phyloP scores from a whole-genome alignment of 1,139 yeast genomes.

The Nakaseomyces nivariensis region DNA sequence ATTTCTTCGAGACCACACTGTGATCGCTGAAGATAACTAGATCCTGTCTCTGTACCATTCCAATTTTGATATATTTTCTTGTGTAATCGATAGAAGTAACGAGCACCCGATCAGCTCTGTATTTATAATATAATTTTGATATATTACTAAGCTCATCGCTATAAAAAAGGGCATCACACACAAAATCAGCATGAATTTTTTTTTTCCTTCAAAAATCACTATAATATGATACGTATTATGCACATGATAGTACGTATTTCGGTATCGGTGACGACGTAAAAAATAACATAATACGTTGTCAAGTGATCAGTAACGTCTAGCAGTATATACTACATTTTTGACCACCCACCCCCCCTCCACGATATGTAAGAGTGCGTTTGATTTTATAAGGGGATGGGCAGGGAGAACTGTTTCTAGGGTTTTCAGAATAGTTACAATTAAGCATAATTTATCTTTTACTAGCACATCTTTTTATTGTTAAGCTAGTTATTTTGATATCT shows the following conservation, averaged over 20 bases:
- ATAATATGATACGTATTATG: not conserved
- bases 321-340: no score
- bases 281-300: no score
- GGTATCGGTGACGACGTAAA: not conserved
- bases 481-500: no score
- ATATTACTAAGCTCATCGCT: constrained; percentile 5
- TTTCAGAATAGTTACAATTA: no score
- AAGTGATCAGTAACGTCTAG: no score
- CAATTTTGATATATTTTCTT: not conserved
- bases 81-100: no score
- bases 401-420: no score
- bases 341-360: no score
- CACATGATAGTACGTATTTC: not conserved
- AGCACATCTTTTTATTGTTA: no score
- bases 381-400: no score
- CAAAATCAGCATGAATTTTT: not conserved
- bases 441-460: no score
- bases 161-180: not conserved
- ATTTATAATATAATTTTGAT: not conserved
- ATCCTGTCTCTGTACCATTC: constrained; percentile 46
- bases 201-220: not conserved
- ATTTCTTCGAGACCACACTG: constrained; percentile 33
- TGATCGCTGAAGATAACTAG: constrained; percentile 46
- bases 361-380: no score
- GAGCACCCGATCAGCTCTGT: not conserved